Conservation (phyloP, 208 protist genomes). For the Acanthamoeba divionensis region DNA sequence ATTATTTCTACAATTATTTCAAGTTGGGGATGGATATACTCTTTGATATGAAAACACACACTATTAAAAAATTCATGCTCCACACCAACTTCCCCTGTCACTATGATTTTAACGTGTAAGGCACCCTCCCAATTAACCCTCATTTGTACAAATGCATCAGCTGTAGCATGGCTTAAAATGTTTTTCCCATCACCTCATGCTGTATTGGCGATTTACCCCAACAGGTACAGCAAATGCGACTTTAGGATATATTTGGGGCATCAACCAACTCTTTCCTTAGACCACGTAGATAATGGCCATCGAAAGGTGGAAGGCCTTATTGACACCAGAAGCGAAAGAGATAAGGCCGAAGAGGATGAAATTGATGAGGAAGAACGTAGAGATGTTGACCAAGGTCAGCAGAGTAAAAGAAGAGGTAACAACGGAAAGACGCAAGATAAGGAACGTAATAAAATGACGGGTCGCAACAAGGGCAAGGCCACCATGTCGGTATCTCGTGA, state of each 20-base stretch:
- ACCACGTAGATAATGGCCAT: neutral
- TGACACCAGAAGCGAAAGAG: neutral
- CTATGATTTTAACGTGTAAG: slow-evolving; percentile 79
- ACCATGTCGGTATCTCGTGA: neutral
- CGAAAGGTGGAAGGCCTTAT: neutral
- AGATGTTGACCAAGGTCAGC: neutral
- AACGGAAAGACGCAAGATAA: neutral
- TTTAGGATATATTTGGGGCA: slow-evolving; percentile 50
- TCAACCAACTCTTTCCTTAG: neutral
- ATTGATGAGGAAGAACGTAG: neutral
- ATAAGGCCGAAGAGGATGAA: slow-evolving; percentile 4
- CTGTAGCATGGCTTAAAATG: neutral
- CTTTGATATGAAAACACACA: slow-evolving; percentile 76
- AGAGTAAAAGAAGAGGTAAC: neutral
- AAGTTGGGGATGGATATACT: slow-evolving; percentile 79
- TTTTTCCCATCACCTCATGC: neutral
- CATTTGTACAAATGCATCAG: neutral
- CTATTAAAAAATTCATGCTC: slow-evolving; percentile 81
- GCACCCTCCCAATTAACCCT: neutral
- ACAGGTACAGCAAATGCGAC: slow-evolving; percentile 39
- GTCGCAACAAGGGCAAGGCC: neutral
- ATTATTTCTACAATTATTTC: slow-evolving; percentile 88
- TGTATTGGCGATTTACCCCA: slow-evolving; percentile 32
- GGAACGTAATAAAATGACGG: neutral
- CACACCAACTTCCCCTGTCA: slow-evolving; percentile 84